Evolutionary conservation across 768 basidiomycete genomes (phyloP), one percentile per base, ranked within the genome.

Genomic region (Tulasnella sp.): DNA sequence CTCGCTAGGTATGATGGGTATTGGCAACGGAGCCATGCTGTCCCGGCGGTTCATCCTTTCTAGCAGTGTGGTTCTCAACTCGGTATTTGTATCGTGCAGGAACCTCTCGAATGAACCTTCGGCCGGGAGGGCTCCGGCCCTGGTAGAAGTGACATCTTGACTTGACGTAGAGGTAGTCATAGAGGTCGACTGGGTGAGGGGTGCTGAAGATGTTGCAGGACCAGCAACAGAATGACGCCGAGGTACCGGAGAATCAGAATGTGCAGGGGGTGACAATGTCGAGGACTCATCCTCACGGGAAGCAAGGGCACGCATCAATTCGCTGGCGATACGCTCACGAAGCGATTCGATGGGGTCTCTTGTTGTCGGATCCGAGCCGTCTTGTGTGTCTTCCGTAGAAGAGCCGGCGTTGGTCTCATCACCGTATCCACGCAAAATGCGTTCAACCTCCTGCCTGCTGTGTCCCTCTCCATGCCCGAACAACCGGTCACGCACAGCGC

Each of bases 81-180:
- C 87, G 15, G 75, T 70, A 67, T 89, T 88, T 52, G 89, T 65
- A 68, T 89, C 85, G 42, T 85, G 70, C 62, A 90, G 69, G 72
- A 90, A 90, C 27, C 84, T 75, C 65, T 89, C 86, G 63, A 90
- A 90, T 1, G 59, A 57, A 12, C 56, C 56, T 34, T 57, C 55
- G 11, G 45, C 29, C 32, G 42, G 59, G 15, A 31, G 43, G 19
- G 19, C 39, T 23, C 27, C 34, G 14, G 32, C 11, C 21, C 49
- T 21, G 4, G 37, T 8, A 2, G 29, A 12, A 19, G 42, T 27
- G 14, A 42, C 23, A 12, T 56, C 42, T 42, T 35, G 25, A 31
- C 34, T 29, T 11, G 48, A n/a, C n/a, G n/a, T n/a, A n/a, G n/a
- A n/a, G n/a, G n/a, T n/a, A n/a, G n/a, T n/a, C n/a, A n/a, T n/a